Conservation (phyloP, 164 flowering plant genomes). For the Akebia trifoliata region DNA sequence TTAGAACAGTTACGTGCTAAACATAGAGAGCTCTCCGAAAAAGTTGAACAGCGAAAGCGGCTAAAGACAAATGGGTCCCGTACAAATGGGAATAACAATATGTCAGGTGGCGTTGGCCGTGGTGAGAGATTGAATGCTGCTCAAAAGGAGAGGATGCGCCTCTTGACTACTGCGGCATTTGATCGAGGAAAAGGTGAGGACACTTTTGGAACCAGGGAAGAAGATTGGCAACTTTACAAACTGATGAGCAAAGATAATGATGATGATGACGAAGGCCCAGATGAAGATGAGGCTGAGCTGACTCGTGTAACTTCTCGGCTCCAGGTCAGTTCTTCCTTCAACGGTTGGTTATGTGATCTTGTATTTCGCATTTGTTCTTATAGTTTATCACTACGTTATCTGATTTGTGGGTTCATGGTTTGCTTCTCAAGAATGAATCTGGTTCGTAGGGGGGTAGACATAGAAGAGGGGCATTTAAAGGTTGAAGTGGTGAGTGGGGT, state of each 20-base stretch:
- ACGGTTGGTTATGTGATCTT: background rate
- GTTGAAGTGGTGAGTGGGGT: no score
- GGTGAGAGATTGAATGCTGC: slow-evolving; percentile 95
- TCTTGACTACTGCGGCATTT: slow-evolving; percentile 92
- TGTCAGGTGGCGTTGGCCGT: slow-evolving; percentile 88
- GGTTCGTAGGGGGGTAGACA: no score
- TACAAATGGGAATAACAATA: slow-evolving; percentile 55
- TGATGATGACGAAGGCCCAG: slow-evolving; percentile 80
- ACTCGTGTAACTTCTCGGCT: slow-evolving; percentile 68
- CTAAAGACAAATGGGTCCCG: slow-evolving; percentile 71
- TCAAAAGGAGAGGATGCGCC: slow-evolving; percentile 97
- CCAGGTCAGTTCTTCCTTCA: slow-evolving; percentile 43
- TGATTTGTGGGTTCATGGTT: no score
- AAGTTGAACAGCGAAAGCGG: slow-evolving; percentile 83
- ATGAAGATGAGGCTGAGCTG: slow-evolving; percentile 75
- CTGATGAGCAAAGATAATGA: slow-evolving; percentile 92
- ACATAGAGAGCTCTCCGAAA: slow-evolving; percentile 73
- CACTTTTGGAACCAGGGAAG: slow-evolving; percentile 92
- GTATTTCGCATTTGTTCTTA: background rate
- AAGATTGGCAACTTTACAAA: slow-evolving; percentile 99
- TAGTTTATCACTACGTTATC: no score
- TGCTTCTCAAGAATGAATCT: no score
- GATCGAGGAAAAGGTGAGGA: slow-evolving; percentile 99
- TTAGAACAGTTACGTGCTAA: slow-evolving; percentile 68
- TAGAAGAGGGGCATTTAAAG: no score